Conservation (phyloP, 352 stramenopile species). For the Phytophthora sojae region DNA sequence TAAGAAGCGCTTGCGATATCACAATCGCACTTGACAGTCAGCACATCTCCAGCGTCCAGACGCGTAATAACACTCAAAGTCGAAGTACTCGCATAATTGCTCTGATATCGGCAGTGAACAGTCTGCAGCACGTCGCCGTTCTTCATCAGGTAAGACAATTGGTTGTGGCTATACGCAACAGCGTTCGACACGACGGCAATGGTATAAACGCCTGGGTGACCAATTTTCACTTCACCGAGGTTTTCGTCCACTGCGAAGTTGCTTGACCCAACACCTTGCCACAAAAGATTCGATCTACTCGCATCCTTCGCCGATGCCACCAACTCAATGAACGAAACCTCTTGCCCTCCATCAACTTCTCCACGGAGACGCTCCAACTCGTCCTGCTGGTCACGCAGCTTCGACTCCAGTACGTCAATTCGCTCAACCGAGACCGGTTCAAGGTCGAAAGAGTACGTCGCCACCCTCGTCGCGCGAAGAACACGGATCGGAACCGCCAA, state of each 20-base stretch:
- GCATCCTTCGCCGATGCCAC: background rate
- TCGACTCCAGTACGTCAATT: conserved; percentile 28
- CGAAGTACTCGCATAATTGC: no score
- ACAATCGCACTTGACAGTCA: no score
- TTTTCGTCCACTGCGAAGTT: background rate
- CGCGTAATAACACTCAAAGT: no score
- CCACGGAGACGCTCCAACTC: conserved; percentile 3
- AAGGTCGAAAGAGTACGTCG: conserved; percentile 27
- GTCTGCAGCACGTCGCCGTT: no score
- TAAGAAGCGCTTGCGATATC: no score
- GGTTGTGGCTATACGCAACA: no score
- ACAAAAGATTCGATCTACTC: background rate
- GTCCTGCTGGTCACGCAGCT: conserved; percentile 17
- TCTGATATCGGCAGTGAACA: no score
- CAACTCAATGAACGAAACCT: background rate
- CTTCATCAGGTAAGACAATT: no score
- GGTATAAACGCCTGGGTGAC: background rate
- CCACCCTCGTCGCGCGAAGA: conserved; percentile 7
- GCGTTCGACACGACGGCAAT: background rate
- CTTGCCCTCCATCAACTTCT: background rate
- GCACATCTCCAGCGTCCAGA: no score
- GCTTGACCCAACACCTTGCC: background rate
- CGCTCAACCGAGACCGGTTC: conserved; percentile 23
- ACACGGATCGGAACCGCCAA: conserved; percentile 15
- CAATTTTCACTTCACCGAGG: background rate